phyloP scores from a whole-genome alignment of 164 flowering plant species.

The Warburgia ugandensis region DNA sequence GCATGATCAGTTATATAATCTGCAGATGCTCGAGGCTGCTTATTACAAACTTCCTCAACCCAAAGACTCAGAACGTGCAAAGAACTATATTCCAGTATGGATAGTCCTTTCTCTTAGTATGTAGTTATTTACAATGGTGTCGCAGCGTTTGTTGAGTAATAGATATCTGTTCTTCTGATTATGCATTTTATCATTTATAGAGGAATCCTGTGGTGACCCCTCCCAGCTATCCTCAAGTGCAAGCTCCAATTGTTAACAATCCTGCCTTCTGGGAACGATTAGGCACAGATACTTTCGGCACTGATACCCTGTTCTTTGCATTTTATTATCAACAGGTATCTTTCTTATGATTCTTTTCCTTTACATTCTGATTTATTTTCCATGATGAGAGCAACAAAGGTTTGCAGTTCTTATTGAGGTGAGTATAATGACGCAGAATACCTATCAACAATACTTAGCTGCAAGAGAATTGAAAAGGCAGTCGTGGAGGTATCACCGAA shows the following conservation, averaged over 20 bases:
- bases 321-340: conserved; percentile 91
- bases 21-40: conserved; percentile 93
- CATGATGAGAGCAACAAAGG: too few species aligned
- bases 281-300: conserved; percentile 48
- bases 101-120: background rate
- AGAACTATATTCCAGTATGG: conserved; percentile 75
- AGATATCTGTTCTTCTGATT: too few species aligned
- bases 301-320: conserved; percentile 86
- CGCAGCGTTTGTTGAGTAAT: too few species aligned
- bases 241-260: conserved; percentile 77
- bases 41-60: conserved; percentile 83
- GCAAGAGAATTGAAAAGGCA: conserved; percentile 94
- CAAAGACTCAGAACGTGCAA: conserved; percentile 90
- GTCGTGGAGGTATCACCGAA: conserved; percentile 96
- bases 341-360: background rate
- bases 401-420: too few species aligned
- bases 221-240: conserved; percentile 86
- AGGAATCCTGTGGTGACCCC: conserved; percentile 78
- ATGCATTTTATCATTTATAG: too few species aligned
- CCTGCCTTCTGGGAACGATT: conserved; percentile 94
- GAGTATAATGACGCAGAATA: conserved; percentile 69
- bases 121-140: too few species aligned
- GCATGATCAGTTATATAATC: conserved; percentile 68
- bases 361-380: background rate
- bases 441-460: conserved; percentile 94